Base-by-base conservation (phyloP, 495 filamentous ascomycete species). In the Chaetomium cochliodes region DNA sequence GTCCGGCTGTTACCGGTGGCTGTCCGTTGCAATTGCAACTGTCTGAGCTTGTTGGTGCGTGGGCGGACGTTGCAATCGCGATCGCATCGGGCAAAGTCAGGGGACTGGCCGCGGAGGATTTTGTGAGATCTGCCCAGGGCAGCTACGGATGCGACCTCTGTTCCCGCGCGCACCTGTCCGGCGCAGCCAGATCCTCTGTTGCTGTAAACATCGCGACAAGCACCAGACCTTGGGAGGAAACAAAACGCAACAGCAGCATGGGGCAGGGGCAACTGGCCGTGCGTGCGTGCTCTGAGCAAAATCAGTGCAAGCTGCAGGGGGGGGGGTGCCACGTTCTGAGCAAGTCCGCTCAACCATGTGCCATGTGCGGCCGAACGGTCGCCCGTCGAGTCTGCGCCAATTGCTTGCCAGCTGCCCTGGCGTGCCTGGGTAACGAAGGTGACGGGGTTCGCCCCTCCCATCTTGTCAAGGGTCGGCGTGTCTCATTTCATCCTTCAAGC, bases 71-170 rank as follows among this genome's bases (percentile, higher is more conserved):
- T 77, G 64, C 74, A 77, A 70, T 70, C 65, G 67, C 70, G 72
- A 72, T 72, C 72, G 73, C 66, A 75, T 76, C 73, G 70, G 74
- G 74, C 41, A 64, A 73, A 76, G 71, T 74, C 73, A 74, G 71
- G 71, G 74, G 73, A 66, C 64, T 53, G 47, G 57, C 67, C 56
- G 65, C 41, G 41, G 41, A 44, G 62, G 64, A 67, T 65, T 70
- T 67, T 64, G 64, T 47, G 66, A 73, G 73, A 76, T 76, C 74
- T 72, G 72, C 68, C 64, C 68, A 64, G 41, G 58, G 53, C 46
- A 52, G 26, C 52, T 16, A 51, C 68, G 60, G 65, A 68, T 72
- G 67, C 63, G 64, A 72, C 72, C 50, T 68, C 41, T 58, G 33
- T 26, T 26, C 47, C 42, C 30, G 60, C 60, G 33, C 63, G 65